A percentile compares a stretch with the other conserved stretches of the same genome.
phyloP scores from a whole-genome alignment of 441 rosid species.

The Brassica balearica region DNA sequence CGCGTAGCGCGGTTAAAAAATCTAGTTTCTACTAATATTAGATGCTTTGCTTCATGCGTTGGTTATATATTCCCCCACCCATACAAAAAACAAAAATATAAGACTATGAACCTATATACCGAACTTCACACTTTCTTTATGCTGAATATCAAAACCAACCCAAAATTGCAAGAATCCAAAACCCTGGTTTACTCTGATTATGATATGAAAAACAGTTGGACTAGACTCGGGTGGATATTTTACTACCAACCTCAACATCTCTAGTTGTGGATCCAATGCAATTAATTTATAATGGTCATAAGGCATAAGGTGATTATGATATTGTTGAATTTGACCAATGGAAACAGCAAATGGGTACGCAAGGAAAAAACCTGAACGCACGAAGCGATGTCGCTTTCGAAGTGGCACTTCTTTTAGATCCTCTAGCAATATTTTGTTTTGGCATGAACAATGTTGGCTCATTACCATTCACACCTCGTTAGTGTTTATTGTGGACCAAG shows the following conservation, averaged over 20 bases:
- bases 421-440: slow-evolving; percentile 7
- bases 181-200: neutral
- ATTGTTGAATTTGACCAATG: slow-evolving; percentile 35
- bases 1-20: too few species aligned
- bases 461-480: slow-evolving; percentile 36
- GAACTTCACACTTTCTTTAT: neutral
- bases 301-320: neutral
- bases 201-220: neutral
- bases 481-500: slow-evolving; percentile 34
- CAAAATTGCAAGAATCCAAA: neutral
- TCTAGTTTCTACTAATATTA: neutral
- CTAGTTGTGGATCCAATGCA: slow-evolving; percentile 19
- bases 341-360: slow-evolving; percentile 32
- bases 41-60: neutral
- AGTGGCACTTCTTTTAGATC: slow-evolving; percentile 19
- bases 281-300: neutral
- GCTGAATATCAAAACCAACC: neutral
- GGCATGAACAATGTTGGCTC: slow-evolving; percentile 38
- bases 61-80: too few species aligned
- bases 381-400: slow-evolving; percentile 29
- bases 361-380: slow-evolving; percentile 26
- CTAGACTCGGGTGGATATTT: neutral
- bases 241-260: neutral
- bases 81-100: too few species aligned
- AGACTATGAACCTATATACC: neutral